Evolutionary conservation across 345 rosid genomes (phyloP).

Genomic region (Rhodamnia argentea): DNA sequence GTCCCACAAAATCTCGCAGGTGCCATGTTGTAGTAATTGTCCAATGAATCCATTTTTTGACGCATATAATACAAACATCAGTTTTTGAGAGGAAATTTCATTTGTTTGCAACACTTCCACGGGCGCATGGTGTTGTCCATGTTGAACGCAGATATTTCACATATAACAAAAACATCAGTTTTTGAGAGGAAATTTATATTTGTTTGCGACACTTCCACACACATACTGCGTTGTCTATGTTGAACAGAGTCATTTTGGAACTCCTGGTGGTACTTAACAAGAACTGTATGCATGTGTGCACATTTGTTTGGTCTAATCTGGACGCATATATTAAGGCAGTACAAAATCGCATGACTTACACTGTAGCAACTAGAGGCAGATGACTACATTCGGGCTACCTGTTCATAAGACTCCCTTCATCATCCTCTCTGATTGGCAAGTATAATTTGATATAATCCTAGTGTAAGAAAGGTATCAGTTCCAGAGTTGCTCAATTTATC

Average conservation of each 20-base stretch:
- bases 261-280: neutral
- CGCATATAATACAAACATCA: neutral
- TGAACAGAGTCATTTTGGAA: neutral
- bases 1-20: no score
- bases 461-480: neutral
- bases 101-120: neutral
- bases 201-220: neutral
- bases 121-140: neutral
- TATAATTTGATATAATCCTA: neutral
- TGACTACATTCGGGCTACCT: neutral
- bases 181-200: neutral
- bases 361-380: neutral
- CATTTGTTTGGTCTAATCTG: neutral
- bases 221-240: neutral
- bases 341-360: neutral
- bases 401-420: neutral
- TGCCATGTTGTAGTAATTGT: neutral
- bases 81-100: neutral
- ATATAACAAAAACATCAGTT: neutral
- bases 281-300: neutral
- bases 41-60: neutral
- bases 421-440: neutral
- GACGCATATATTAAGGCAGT: neutral
- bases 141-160: neutral
- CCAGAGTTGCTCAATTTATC: neutral